Percentiles rank a stretch among this genome's conserved stretches.
These are phyloP conservation scores for Trichoderma asperelloides DNA, from an alignment of 495 filamentous ascomycete genomes.

Conservation along the genomic window DNA sequence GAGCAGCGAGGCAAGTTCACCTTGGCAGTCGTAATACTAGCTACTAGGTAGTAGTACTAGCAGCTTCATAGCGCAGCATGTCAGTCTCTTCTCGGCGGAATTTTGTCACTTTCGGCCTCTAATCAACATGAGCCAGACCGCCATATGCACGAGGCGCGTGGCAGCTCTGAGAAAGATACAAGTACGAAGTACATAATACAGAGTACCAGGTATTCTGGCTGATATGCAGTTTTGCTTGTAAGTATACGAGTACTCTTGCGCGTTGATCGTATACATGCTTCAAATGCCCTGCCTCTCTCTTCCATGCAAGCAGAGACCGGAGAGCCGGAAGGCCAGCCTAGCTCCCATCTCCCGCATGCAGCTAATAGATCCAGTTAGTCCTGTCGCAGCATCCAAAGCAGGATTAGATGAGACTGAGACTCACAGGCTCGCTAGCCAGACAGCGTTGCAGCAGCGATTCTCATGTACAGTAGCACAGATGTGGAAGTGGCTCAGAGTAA, in stretches of 20 bases:
- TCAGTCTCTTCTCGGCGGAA: no score
- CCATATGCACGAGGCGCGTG: not conserved
- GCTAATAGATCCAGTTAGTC: not conserved
- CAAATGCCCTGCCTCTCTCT: not conserved
- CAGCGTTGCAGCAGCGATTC: not conserved
- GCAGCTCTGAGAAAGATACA: not conserved
- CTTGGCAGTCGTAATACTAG: not conserved
- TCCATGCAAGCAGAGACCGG: not conserved
- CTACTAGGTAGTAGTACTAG: not conserved
- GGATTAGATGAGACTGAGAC: not conserved
- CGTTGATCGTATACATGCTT: not conserved
- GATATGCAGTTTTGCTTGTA: not conserved
- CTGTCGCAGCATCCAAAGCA: not conserved
- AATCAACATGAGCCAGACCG: not conserved
- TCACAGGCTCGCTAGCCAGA: not conserved
- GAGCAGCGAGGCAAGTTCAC: no score
- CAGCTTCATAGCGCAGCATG: no score
- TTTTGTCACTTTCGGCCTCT: not conserved
- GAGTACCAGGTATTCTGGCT: not conserved
- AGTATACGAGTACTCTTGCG: not conserved
- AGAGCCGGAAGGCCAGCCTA: constrained; percentile 6
- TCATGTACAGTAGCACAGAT: not conserved
- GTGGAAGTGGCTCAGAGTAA: not conserved
- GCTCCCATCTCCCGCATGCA: constrained; percentile 5
- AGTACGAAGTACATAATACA: not conserved